These are phyloP conservation scores for Talaromyces verruculosus DNA, from an alignment of 2,329 filamentous ascomycete genomes.

Conservation along the genomic window DNA sequence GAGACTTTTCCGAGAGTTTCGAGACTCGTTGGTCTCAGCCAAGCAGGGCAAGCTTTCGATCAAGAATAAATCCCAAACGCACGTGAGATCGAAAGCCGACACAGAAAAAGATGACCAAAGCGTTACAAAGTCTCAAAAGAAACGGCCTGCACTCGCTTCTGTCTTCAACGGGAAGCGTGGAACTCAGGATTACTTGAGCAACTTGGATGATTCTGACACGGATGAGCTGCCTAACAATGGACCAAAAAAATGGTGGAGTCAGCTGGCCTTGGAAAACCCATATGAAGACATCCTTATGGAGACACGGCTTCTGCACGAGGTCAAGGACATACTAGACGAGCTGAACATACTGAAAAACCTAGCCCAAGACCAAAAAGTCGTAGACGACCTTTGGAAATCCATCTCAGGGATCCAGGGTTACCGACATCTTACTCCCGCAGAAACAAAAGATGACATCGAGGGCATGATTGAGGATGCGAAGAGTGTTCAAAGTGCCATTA, in stretches of 20 bases:
- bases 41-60: too few species aligned
- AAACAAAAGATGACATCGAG: conserved; percentile 20
- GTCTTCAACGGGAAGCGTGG: too few species aligned
- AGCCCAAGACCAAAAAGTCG: conserved; percentile 22
- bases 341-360: conserved; percentile 27
- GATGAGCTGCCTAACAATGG: too few species aligned
- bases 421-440: not conserved
- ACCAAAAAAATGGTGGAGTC: not conserved
- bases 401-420: not conserved
- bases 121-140: too few species aligned
- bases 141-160: too few species aligned
- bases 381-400: not conserved
- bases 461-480: conserved; percentile 23
- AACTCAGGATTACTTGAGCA: too few species aligned
- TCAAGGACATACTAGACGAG: conserved; percentile 30
- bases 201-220: too few species aligned
- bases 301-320: conserved; percentile 24
- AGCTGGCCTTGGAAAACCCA: not conserved
- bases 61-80: too few species aligned
- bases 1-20: too few species aligned
- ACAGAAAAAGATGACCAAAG: too few species aligned
- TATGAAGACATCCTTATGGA: conserved; percentile 22
- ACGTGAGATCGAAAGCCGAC: too few species aligned
- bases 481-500: conserved; percentile 18
- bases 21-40: too few species aligned